Conservation (phyloP, 2,329 filamentous ascomycete genomes). For the Scedosporium minutisporum region DNA sequence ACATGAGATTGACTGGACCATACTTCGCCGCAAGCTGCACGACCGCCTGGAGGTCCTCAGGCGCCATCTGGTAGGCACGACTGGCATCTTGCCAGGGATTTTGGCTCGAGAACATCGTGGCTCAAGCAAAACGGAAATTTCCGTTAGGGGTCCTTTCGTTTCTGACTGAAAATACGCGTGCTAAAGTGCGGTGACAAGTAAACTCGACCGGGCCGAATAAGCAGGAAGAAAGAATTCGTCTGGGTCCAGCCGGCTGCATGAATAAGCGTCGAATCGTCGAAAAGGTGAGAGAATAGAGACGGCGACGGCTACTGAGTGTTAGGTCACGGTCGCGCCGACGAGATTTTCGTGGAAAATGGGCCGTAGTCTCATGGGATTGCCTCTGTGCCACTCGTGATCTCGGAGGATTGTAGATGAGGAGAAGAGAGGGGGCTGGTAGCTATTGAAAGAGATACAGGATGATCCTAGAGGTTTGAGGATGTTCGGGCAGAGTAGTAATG, state of each 20-base stretch:
- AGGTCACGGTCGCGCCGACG: background rate
- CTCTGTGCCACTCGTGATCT: background rate
- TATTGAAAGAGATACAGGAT: background rate
- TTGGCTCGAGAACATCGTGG: slow-evolving; percentile 10
- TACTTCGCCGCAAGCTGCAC: slow-evolving; percentile 9
- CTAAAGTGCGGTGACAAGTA: background rate
- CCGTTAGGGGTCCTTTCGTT: background rate
- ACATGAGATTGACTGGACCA: slow-evolving; percentile 12
- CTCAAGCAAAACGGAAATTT: background rate
- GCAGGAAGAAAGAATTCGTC: too few relatives aligned
- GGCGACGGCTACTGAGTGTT: background rate
- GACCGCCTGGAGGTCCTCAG: slow-evolving; percentile 10
- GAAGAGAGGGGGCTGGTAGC: background rate
- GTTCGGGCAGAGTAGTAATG: background rate
- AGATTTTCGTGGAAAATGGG: background rate
- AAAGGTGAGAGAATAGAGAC: background rate
- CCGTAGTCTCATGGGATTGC: background rate
- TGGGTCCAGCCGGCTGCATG: too few relatives aligned
- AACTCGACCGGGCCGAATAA: background rate
- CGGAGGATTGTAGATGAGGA: background rate
- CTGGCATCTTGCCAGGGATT: slow-evolving; percentile 10
- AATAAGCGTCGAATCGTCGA: too few relatives aligned
- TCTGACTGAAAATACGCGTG: background rate
- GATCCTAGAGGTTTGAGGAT: background rate
- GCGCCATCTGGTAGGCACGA: slow-evolving; percentile 10